Percentiles rank a stretch among this genome's conserved stretches.
phyloP scores from a whole-genome alignment of 2,329 filamentous ascomycete species.

The Teratosphaeria gauchensis region DNA sequence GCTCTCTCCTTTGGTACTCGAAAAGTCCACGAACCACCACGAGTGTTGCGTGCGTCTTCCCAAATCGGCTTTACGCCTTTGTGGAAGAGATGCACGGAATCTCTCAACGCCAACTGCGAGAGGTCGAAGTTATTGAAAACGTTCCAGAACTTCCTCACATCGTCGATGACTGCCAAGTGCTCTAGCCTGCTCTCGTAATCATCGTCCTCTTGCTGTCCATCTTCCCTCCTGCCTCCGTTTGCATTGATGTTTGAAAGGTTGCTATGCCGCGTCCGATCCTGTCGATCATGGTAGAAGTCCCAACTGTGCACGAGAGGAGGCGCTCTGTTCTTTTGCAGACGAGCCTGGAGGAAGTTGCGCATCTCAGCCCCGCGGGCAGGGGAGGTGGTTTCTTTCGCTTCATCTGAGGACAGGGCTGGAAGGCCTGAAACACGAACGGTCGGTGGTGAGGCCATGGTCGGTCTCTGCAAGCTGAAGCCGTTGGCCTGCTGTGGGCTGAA shows the following conservation, averaged over 20 bases:
- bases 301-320: conserved; percentile 43
- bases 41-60: conserved; percentile 77
- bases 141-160: conserved; percentile 41
- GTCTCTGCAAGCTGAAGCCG: background rate
- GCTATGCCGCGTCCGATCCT: conserved; percentile 21
- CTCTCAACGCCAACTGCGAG: conserved; percentile 59
- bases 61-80: conserved; percentile 71
- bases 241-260: conserved; percentile 10
- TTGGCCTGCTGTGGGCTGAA: background rate
- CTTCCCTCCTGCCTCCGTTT: conserved; percentile 3
- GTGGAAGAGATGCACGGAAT: conserved; percentile 67
- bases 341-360: conserved; percentile 35
- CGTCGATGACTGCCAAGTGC: conserved; percentile 36
- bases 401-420: conserved; percentile 43
- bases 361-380: conserved; percentile 71
- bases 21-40: conserved; percentile 88
- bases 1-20: conserved; percentile 66
- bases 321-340: conserved; percentile 34
- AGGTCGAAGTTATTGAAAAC: conserved; percentile 64
- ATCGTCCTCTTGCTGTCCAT: conserved; percentile 6
- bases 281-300: conserved; percentile 44
- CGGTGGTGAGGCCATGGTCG: background rate
- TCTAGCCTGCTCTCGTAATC: conserved; percentile 38
- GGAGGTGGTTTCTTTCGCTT: conserved; percentile 50
- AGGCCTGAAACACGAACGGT: conserved; percentile 1